A percentile compares a stretch with the other conserved stretches of the same genome.
Conservation (phyloP, 2,329 filamentous ascomycete genomes). For the Aspergillus sp. region DNA sequence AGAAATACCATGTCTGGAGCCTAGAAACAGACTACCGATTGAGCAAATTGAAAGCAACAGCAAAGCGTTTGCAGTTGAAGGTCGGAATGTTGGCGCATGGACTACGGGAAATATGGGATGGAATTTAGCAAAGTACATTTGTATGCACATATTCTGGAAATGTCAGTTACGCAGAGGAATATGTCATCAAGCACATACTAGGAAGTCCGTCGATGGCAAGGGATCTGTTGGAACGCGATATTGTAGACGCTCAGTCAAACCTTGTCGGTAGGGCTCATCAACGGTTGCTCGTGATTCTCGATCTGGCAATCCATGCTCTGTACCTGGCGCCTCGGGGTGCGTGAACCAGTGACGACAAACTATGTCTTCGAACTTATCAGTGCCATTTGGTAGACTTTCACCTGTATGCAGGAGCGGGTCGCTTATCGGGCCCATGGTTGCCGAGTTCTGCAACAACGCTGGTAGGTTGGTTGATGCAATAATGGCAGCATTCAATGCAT, state of each 20-base stretch:
- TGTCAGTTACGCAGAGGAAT: neutral
- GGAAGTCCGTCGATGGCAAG: conserved; percentile 4
- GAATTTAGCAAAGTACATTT: conserved; percentile 4
- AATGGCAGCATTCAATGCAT: conserved; percentile 21
- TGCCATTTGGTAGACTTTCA: neutral
- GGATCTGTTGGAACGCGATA: neutral
- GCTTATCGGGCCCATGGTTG: neutral
- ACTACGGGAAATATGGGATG: conserved; percentile 5
- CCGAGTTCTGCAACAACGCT: neutral
- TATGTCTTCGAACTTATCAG: neutral
- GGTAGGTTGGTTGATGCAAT: conserved; percentile 5
- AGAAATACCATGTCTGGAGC: conserved; percentile 29
- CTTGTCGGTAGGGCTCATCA: conserved; percentile 3
- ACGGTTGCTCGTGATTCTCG: neutral
- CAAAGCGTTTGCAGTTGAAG: conserved; percentile 30
- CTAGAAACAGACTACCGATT: conserved; percentile 37
- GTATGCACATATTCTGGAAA: conserved; percentile 9
- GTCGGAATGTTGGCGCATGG: conserved; percentile 13
- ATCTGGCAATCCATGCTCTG: neutral
- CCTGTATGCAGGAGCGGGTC: neutral
- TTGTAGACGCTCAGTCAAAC: neutral
- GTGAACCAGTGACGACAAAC: conserved; percentile 4
- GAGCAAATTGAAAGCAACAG: conserved; percentile 41
- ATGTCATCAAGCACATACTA: neutral
- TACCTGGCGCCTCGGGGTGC: neutral